Evolutionary conservation across 2,329 filamentous ascomycete genomes (phyloP).

Genomic region (Scytalidium lignicola): DNA sequence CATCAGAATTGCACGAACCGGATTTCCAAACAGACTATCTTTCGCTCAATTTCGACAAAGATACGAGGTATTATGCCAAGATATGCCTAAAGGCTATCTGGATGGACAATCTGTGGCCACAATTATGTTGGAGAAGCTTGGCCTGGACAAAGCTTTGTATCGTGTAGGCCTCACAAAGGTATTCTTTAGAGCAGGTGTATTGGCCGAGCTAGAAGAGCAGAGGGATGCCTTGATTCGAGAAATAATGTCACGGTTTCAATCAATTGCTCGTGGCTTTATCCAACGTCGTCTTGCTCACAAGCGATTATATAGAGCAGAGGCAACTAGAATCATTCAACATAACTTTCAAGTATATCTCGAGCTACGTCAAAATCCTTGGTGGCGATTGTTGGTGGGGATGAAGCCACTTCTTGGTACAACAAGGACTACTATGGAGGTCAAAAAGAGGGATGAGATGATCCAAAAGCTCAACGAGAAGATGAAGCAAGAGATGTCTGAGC

Average conservation of each 20-base stretch:
- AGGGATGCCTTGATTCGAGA: conserved; percentile 88
- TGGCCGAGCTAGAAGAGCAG: conserved; percentile 95
- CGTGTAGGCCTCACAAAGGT: conserved; percentile 95
- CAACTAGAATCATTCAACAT: conserved; percentile 86
- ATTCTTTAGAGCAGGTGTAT: conserved; percentile 92
- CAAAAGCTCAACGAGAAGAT: conserved; percentile 80
- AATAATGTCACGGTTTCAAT: conserved; percentile 92
- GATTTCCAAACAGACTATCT: conserved; percentile 87
- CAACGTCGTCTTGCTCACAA: conserved; percentile 88
- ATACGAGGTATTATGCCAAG: conserved; percentile 87
- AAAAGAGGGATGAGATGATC: conserved; percentile 92
- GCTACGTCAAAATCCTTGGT: conserved; percentile 92
- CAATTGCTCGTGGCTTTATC: conserved; percentile 82
- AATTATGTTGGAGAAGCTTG: conserved; percentile 84
- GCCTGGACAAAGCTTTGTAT: conserved; percentile 79
- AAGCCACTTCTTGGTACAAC: conserved; percentile 90
- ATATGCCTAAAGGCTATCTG: conserved; percentile 84
- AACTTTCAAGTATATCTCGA: conserved; percentile 92
- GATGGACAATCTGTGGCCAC: conserved; percentile 83
- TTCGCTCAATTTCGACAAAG: conserved; percentile 93
- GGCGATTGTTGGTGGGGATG: conserved; percentile 92
- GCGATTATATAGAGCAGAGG: conserved; percentile 87
- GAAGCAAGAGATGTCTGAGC: conserved; percentile 67
- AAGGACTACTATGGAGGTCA: conserved; percentile 86
- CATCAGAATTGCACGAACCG: conserved; percentile 92